Evolutionary conservation across 768 basidiomycete species (phyloP), one percentile per base, ranked within the genome.

Genomic region (Lentinula edodes): DNA sequence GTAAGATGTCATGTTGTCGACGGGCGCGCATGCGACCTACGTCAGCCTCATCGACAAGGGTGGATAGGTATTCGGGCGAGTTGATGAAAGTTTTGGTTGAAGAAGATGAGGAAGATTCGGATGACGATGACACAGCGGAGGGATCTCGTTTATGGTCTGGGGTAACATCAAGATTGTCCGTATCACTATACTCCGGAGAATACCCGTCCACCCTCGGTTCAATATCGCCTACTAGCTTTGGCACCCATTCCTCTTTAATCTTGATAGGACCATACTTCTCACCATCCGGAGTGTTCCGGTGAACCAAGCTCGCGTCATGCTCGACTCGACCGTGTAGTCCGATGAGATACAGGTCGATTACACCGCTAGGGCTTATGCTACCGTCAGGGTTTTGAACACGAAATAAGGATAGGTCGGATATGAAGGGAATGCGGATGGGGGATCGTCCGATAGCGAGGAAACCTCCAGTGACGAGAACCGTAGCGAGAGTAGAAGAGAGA

Each of bases 281-380:
- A 1, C 74, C 78, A 9, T 61, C 20, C 0, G 75, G 72, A 9
- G 73, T 75, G 38, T 83, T 78, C 16, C 74, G 71, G 63, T 87
- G 86, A 39, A 84, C 84, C 16, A 87, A 73, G 58, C 82, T 83
- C 15, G 85, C 85, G 59, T 88, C 75, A 66, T 88, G 86, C 61
- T 87, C 85, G 57, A 88, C 75, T 0, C 70, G 64, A 55, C 75
- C 74, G 66, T 87, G 85, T 38, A 75, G 75, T 0, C 80, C 81
- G 23, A 84, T 79, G 4, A 77, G 72, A 46, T 69, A 66, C 13
- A 80, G 73, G 41, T 64, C 61, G 32, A 64, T 23, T 5, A 60
- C 51, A 34, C 59, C 59, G 12, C 34, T 20, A 38, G 59, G 59
- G 10, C 34, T 51, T 20, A 35, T 23, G 34, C 50, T 39, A 6